Base-by-base conservation (phyloP, 2,329 filamentous ascomycete species). In the Arthroderma sp. region DNA sequence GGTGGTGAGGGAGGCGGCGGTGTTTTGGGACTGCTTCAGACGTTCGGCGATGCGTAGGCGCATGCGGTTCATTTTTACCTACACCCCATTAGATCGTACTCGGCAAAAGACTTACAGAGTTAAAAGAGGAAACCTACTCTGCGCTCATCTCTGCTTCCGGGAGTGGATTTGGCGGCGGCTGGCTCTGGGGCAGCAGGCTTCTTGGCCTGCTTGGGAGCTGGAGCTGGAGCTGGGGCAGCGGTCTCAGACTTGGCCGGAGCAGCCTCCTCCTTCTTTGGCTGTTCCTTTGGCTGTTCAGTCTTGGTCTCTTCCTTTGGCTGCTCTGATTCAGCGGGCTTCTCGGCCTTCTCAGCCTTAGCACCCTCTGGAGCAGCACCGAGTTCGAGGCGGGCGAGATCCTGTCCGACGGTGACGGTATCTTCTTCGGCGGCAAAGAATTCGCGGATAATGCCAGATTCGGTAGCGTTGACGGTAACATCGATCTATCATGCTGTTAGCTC, bases 1-100 rank as follows among this genome's bases (percentile, higher is more conserved):
- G 25, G 93, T 98, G 52, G 93, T 97, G 56, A 98, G 80, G 2
- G 93, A 95, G 47, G 93, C 93, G 54, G 93, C 91, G 1, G 93
- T 97, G 77, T 98, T 98, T 72, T 98, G 93, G 19, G 93, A 97
- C 73, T 98, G 93, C 83, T 98, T 98, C 63, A 98, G 82, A 65
- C 93, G 90, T 78, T 98, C 93, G 54, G 93, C 89, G 65, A 97
- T 98, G 61, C 93, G 86, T 61, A 97, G 83, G 63, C 93, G 90
- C 93, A 98, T 98, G 63, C 93, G 89, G 79, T 97, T 97, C 93
- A 98, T 98, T 81, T 98, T 98, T 68, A 97, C 89, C 88, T 93
- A 66, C 57, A 13, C 17, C 17, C 15, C 4, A 37, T 58, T 25
- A 52, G 51, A 28, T 9, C 7, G 9, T n/a, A 31, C 4, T 33